Conservation (phyloP, 2,329 filamentous ascomycete species). For the Davidsoniella australis region DNA sequence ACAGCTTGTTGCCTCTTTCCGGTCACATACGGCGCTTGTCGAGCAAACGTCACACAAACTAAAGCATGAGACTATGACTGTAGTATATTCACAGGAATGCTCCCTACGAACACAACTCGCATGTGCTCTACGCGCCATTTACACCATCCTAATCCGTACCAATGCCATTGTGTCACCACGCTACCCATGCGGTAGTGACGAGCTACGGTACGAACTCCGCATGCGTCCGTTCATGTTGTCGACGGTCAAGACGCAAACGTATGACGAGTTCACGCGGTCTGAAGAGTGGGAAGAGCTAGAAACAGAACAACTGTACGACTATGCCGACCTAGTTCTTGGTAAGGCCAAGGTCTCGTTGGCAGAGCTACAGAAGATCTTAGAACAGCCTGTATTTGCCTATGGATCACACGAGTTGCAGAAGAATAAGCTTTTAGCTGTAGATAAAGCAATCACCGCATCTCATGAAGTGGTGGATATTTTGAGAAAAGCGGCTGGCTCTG, state of each 20-base stretch:
- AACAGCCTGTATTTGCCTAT: neutral
- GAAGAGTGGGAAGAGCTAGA: constrained; percentile 24
- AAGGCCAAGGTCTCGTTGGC: neutral
- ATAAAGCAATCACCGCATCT: neutral
- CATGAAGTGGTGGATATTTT: constrained; percentile 21
- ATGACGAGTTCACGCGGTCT: constrained; percentile 39
- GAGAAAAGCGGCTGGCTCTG: constrained; percentile 25
- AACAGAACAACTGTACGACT: constrained; percentile 14
- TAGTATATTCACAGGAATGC: constrained; percentile 11
- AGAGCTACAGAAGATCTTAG: neutral
- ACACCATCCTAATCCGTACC: constrained; percentile 46
- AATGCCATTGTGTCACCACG: constrained; percentile 31
- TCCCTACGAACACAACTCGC: constrained; percentile 26
- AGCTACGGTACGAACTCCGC: constrained; percentile 61
- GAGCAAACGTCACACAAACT: neutral
- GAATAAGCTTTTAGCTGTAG: neutral
- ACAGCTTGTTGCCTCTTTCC: constrained; percentile 12
- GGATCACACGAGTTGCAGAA: constrained; percentile 5
- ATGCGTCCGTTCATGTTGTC: constrained; percentile 61
- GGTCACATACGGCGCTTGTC: neutral
- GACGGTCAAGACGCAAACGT: constrained; percentile 19
- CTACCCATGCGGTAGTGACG: constrained; percentile 49
- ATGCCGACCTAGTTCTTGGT: neutral
- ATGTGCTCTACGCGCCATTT: constrained; percentile 42
- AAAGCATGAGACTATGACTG: constrained; percentile 1